Base-by-base conservation (phyloP, 352 stramenopile genomes). In the Pythium insidiosum region DNA sequence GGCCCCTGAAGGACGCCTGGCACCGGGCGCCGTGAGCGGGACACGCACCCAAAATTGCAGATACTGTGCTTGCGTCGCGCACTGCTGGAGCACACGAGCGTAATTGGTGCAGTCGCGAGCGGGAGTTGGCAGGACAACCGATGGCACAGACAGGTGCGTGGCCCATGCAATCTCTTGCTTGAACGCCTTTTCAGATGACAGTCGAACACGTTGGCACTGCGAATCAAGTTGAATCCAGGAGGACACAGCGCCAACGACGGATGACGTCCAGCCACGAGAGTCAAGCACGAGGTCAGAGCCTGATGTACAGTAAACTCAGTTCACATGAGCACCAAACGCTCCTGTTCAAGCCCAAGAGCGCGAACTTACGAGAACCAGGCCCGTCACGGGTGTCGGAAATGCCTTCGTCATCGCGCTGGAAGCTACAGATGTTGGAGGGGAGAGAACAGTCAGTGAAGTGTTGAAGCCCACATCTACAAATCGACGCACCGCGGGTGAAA, bases 141-240 rank as follows among this genome's bases (percentile, higher is more conserved):
- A 90, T 2, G 91, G 73, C 23, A 99, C 80, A 2, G 84, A 90
- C 34, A 99, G 75, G 65, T 99, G 96, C 31, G 79, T 91, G 18
- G 90, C 94, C 94, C 95, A 99, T 38, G 90, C 86, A 23, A 99
- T 64, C 58, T 98, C 94, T 49, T 96, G 70, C 44, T 88, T 91
- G 51, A 96, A 84, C 1, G 69, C 74, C 48, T 78, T 85, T 47
- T 93, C 82, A 10, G 72, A 74, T 12, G 58, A 55, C 10, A 81
- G 44, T 0, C 84, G 78, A 9, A 50, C 46, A 19, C 50, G 43
- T 19, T 56, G 38, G 29, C 66, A 78, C 18, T 45, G 21, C 1
- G 64, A 53, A 38, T 95, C 84, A 33, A 87, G 43, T 34, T 81
- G 57, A 36, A 95, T 80, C 78, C 80, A 95, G 34, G 74, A 73